Conservation (phyloP, 1,284 basidiomycete genomes). For the Boletus sp. region DNA sequence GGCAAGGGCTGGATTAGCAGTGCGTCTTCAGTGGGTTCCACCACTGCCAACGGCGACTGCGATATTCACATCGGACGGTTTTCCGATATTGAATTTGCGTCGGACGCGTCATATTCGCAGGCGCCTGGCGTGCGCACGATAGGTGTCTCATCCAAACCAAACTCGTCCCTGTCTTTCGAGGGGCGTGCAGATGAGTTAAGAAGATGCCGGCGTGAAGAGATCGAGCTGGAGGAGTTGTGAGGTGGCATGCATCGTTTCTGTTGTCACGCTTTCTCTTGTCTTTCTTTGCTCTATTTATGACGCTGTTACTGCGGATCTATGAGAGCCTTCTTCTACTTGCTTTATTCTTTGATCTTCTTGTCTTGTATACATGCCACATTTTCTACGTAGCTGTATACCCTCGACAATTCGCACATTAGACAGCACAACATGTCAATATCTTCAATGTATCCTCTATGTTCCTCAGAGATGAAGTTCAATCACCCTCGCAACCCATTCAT, state of each 20-base stretch:
- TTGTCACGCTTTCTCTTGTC: neutral
- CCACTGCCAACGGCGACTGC: conserved; percentile 4
- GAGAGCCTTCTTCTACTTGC: neutral
- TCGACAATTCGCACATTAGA: neutral
- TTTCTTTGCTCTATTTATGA: neutral
- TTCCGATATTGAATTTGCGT: conserved; percentile 35
- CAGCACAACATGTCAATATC: neutral
- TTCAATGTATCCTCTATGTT: neutral
- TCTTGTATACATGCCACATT: neutral
- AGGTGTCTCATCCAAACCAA: conserved; percentile 18
- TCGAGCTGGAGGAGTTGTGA: conserved; percentile 80
- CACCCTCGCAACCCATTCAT: no score
- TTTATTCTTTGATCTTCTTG: neutral
- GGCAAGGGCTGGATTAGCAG: conserved; percentile 37
- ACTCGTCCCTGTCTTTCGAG: neutral
- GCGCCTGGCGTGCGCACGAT: neutral
- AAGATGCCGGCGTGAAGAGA: conserved; percentile 48
- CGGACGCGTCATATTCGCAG: conserved; percentile 18
- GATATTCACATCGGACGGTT: conserved; percentile 26
- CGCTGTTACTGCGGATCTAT: neutral
- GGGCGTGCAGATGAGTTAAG: conserved; percentile 6
- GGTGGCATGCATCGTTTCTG: conserved; percentile 33
- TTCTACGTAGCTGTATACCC: neutral
- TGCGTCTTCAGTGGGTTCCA: conserved; percentile 9
- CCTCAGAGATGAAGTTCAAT: no score